These are phyloP conservation scores for Neurospora sp. DNA, from an alignment of 495 filamentous ascomycete genomes.

Conservation along the genomic window DNA sequence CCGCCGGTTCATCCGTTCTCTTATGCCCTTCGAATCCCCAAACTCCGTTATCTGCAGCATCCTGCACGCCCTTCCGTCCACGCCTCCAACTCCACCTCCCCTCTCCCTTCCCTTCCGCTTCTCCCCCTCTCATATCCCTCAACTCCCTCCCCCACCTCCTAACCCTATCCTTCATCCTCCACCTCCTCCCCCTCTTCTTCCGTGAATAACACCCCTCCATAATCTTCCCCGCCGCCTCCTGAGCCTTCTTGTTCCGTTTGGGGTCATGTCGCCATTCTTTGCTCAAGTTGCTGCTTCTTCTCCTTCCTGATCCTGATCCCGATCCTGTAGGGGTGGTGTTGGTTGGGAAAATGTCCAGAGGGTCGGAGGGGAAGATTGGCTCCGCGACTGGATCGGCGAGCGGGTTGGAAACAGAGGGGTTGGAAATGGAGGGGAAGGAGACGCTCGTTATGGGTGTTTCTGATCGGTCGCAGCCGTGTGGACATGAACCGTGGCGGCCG, in stretches of 20 bases:
- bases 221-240: background rate
- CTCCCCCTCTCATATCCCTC: background rate
- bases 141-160: background rate
- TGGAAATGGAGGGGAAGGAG: background rate
- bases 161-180: background rate
- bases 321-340: background rate
- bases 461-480: background rate
- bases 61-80: background rate
- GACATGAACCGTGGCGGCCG: background rate
- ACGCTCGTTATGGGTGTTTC: background rate
- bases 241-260: background rate
- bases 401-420: background rate
- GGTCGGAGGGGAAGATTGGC: background rate
- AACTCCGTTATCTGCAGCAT: background rate
- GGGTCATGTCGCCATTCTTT: background rate
- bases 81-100: background rate
- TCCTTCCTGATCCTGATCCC: background rate
- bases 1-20: background rate
- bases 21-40: background rate
- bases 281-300: background rate
- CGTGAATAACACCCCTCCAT: background rate
- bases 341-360: background rate
- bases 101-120: background rate
- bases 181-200: background rate
- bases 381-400: background rate